phyloP scores from a whole-genome alignment of 176 grass and related monocot species.

The Zoysia pacifica region DNA sequence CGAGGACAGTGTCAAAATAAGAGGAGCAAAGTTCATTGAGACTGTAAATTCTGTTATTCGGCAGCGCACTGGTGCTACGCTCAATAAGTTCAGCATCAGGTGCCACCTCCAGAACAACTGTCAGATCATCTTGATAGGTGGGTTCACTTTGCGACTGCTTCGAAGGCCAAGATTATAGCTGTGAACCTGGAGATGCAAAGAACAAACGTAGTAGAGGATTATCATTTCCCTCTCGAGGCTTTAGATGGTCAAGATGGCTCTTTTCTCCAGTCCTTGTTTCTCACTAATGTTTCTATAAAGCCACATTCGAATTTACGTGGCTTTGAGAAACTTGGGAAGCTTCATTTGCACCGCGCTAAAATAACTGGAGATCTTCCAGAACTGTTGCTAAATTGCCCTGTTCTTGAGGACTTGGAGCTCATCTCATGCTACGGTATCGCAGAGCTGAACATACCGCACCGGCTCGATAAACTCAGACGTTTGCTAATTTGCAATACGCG shows the following conservation, averaged over 20 bases:
- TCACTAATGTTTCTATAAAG: conserved; percentile 15
- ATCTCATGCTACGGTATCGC: neutral
- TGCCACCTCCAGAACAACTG: neutral
- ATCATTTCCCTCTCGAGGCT: conserved; percentile 26
- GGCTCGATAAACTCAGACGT: conserved; percentile 11
- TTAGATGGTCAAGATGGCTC: neutral
- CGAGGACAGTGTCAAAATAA: conserved; percentile 18
- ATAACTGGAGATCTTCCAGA: conserved; percentile 1
- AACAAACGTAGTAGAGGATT: neutral
- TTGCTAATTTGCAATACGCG: neutral
- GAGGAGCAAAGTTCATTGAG: conserved; percentile 21
- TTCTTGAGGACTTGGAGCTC: conserved; percentile 20
- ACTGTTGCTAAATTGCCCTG: conserved; percentile 1
- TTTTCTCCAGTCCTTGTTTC: conserved; percentile 25
- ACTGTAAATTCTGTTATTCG: conserved; percentile 6
- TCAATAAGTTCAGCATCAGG: conserved; percentile 33
- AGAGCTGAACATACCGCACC: conserved; percentile 1
- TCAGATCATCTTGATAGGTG: conserved; percentile 8
- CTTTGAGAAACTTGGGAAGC: conserved; percentile 22
- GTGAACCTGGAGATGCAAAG: neutral
- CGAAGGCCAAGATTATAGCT: neutral
- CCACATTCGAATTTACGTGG: neutral
- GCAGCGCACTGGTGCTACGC: neutral
- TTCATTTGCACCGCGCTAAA: conserved; percentile 4
- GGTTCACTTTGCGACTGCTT: conserved; percentile 12